Base-by-base conservation (phyloP, 495 filamentous ascomycete genomes). In the Aspergillus baeticus region DNA sequence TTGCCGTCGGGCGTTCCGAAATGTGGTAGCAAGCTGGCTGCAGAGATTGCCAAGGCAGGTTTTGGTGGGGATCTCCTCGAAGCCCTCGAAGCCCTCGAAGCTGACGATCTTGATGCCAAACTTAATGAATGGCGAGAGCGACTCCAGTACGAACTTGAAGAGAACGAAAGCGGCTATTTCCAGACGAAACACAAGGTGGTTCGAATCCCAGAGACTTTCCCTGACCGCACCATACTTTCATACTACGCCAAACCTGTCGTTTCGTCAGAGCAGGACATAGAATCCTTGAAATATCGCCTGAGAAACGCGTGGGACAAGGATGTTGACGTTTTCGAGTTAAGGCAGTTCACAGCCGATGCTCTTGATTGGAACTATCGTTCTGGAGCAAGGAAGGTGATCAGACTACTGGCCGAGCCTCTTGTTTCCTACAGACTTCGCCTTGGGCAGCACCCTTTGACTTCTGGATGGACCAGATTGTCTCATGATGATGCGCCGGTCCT, bases 201-300 rank as follows among this genome's bases (percentile, higher is more conserved):
- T 49, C 77, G 70, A 5, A 87, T 98, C 13, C 93, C 94, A 2
- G 87, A 90, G 0, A 72, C 75, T 20, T 99, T 98, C 62, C 94
- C 94, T 0, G 86, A 90, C 57, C 75, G 74, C 51, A 85, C 87
- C 18, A 84, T 96, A 18, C 75, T 97, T 22, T 78, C 89, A 17
- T 96, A 88, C 62, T 98, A 99, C 59, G 92, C 87, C 6, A 82
- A 89, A 57, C 94, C 94, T 0, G 83, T 86, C 0, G 86, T 98
- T 8, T 96, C 92, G 5, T 74, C 72, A 0, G 61, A 72, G 11
- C 76, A 79, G 2, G 84, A 84, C 2, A 65, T 97, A 18, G 72
- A 81, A 2, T 74, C 68, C 23, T 59, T 98, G 23, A 77, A 73
- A 55, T 37, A 49, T 13, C 61, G 63, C 15, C 48, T 79, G 10